phyloP scores from a whole-genome alignment of 2,329 filamentous ascomycete genomes.

The Penicillium sp. region DNA sequence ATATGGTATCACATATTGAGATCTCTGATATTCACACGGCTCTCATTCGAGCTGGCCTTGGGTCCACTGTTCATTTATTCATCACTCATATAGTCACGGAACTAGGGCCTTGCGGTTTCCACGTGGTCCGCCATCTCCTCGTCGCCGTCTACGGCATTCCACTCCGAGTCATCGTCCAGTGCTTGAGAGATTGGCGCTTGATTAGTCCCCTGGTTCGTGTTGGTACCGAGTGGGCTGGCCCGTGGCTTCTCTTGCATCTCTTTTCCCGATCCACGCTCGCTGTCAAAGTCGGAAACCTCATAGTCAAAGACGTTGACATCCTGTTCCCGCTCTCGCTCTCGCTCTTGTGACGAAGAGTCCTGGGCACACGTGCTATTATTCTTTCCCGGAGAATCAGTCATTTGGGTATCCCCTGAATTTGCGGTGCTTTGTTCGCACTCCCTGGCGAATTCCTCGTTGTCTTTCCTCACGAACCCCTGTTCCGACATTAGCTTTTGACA shows the following conservation, averaged over 20 bases:
- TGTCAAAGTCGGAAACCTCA: slow-evolving; percentile 43
- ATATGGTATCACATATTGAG: neutral
- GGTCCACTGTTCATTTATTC: slow-evolving; percentile 18
- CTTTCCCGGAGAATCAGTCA: slow-evolving; percentile 3
- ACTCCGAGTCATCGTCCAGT: slow-evolving; percentile 11
- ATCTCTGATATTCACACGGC: neutral
- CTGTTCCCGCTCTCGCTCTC: slow-evolving; percentile 1
- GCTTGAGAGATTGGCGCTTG: slow-evolving; percentile 12
- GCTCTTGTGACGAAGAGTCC: slow-evolving; percentile 3
- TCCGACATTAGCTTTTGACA: slow-evolving; percentile 17
- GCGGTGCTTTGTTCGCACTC: slow-evolving; percentile 35
- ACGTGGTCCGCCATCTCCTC: slow-evolving; percentile 18
- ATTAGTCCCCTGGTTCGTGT: slow-evolving; percentile 16
- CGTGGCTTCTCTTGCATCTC: slow-evolving; percentile 47
- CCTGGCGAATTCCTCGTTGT: slow-evolving; percentile 49
- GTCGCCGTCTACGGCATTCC: slow-evolving; percentile 13
- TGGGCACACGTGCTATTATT: neutral
- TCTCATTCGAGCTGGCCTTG: neutral
- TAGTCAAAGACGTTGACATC: slow-evolving; percentile 46
- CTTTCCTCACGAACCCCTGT: slow-evolving; percentile 54
- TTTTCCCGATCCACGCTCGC: slow-evolving; percentile 31
- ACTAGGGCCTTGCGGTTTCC: slow-evolving; percentile 13
- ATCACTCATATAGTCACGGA: slow-evolving; percentile 18
- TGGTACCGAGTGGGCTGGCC: slow-evolving; percentile 24
- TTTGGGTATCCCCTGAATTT: slow-evolving; percentile 5